phyloP scores from a whole-genome alignment of 129 eudicot genomes.

The Kitagawia praeruptora region DNA sequence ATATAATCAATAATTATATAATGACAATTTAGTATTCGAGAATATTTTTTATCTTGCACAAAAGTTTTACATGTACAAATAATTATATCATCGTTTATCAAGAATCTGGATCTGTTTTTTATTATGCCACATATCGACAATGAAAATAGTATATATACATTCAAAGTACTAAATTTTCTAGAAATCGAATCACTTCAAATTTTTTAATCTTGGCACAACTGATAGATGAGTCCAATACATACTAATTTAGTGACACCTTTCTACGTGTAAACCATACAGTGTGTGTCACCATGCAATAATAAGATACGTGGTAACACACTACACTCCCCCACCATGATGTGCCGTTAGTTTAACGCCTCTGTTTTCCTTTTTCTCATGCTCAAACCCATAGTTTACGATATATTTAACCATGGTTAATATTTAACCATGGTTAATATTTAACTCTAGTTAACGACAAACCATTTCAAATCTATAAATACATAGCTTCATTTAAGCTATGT shows the following conservation, averaged over 20 bases:
- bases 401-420: neutral
- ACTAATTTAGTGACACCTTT: neutral
- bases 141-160: neutral
- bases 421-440: neutral
- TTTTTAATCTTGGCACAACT: neutral
- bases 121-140: neutral
- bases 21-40: no score
- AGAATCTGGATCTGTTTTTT: no score
- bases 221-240: neutral
- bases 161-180: neutral
- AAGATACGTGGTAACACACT: conserved; percentile 1
- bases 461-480: conserved; percentile 47
- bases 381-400: neutral
- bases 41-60: no score
- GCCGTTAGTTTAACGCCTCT: conserved; percentile 7
- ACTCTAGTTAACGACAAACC: neutral
- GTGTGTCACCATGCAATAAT: neutral
- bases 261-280: neutral
- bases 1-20: no score
- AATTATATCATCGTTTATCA: no score
- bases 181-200: neutral
- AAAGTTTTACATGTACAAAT: no score
- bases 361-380: neutral
- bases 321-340: neutral
- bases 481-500: conserved; percentile 41